A percentile compares a stretch with the other conserved stretches of the same genome.
Conservation (phyloP, 108 stramenopile genomes). For the Parietichytrium sp. region DNA sequence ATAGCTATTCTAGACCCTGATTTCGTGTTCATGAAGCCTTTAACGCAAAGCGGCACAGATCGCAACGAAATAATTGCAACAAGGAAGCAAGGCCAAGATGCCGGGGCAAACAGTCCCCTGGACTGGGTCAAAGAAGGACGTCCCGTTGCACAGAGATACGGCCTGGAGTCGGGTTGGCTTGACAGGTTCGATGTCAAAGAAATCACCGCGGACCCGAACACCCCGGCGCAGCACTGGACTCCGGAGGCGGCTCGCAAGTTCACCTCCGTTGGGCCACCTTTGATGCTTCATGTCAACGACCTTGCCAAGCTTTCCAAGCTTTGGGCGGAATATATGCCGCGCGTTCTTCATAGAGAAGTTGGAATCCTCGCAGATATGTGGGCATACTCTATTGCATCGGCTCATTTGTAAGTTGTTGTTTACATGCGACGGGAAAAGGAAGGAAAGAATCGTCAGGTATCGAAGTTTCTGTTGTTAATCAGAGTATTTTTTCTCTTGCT, state of each 20-base stretch:
- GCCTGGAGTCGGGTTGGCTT: constrained; percentile 8
- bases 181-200: not conserved
- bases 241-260: not conserved
- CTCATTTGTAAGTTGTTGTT: too few relatives aligned
- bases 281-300: constrained; percentile 31
- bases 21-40: not conserved
- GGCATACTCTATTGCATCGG: constrained; percentile 32
- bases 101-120: not conserved
- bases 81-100: not conserved
- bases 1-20: constrained; percentile 28
- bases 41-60: not conserved
- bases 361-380: constrained; percentile 27
- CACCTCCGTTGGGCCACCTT: not conserved
- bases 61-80: not conserved
- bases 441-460: too few relatives aligned
- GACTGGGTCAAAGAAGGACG: constrained; percentile 34
- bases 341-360: not conserved
- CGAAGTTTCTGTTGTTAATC: too few relatives aligned
- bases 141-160: constrained; percentile 21
- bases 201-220: not conserved
- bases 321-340: constrained; percentile 16
- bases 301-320: not conserved
- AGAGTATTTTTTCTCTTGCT: too few relatives aligned
- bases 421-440: too few relatives aligned
- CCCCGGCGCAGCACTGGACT: not conserved